phyloP scores from a whole-genome alignment of 1,284 basidiomycete species.

The Inonotus obliquus region DNA sequence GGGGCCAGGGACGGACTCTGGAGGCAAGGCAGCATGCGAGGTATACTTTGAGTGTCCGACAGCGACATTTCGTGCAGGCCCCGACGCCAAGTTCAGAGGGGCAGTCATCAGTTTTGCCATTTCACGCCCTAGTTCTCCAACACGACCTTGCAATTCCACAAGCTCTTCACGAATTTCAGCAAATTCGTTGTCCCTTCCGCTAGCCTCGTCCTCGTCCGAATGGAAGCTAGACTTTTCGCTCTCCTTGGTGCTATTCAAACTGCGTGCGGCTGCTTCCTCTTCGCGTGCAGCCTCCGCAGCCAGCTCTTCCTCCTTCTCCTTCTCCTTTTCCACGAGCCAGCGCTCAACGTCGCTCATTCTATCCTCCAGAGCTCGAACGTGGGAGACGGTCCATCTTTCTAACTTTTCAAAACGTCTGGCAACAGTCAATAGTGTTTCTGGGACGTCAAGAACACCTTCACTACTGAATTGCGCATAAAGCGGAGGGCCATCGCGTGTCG shows the following conservation, averaged over 20 bases:
- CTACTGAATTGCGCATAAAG: constrained; percentile 69
- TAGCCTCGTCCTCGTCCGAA: constrained; percentile 22
- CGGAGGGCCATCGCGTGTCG: constrained; percentile 57
- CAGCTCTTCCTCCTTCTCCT: constrained; percentile 26
- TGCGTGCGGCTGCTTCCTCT: not conserved
- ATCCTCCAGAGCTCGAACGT: constrained; percentile 76
- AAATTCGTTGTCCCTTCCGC: constrained; percentile 37
- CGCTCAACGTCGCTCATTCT: constrained; percentile 80
- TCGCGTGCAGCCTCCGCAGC: constrained; percentile 1
- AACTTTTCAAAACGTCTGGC: constrained; percentile 76
- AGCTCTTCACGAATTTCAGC: constrained; percentile 59
- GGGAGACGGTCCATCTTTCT: constrained; percentile 80
- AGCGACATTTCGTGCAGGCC: constrained; percentile 43
- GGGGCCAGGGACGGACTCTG: constrained; percentile 29
- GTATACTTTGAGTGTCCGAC: constrained; percentile 4
- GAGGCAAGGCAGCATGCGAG: constrained; percentile 26
- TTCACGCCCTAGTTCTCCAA: constrained; percentile 68
- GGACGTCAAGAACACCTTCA: constrained; percentile 65
- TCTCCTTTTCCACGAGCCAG: constrained; percentile 61
- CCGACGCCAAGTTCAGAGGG: constrained; percentile 50
- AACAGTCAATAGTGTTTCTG: constrained; percentile 62
- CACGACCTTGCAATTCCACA: constrained; percentile 63
- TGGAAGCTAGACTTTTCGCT: constrained; percentile 19
- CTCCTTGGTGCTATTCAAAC: not conserved
- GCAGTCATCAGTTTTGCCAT: constrained; percentile 66